Evolutionary conservation across 371 early-diverging fungal genomes (phyloP), one percentile per base, ranked within the genome.

Genomic region (Rhizopus arrhizus): DNA sequence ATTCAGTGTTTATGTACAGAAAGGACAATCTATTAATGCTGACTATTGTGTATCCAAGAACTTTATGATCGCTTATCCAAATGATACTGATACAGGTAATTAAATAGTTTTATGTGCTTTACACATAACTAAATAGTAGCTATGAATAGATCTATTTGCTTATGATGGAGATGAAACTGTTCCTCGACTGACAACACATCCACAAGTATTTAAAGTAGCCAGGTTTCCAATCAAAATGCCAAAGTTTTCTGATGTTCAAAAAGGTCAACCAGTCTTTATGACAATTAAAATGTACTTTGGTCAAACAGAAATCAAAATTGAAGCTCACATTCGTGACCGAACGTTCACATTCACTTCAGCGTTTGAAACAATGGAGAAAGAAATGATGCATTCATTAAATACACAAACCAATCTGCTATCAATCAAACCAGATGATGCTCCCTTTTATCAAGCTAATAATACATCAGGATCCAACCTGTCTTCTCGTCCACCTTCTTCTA

Each of bases 41-140:
- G 81, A 85, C 59, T 81, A 85, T 51, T 82, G 82, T 50, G 80
- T 85, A 29, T 82, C 82, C 64, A 85, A 83, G 70, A 85, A 85
- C 68, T 85, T 83, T 52, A 79, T 85, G 62, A 85, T 80, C 59
- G 75, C 77, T 15, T 80, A 80, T 67, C 80, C 80, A 7, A 80
- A 80, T 34, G 80, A 80, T 42, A 80, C 80, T n/a, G 80, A 80
- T 55, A 73, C 80, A 59, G 80, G 80, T 77, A 69, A 58, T 54
- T 53, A 32, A 22, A 35, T 22, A 13, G 0, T 28, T n/a, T 47
- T 16, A 12, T 28, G 15, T 22, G 40, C 15, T 12, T 41, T 41
- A 11, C 31, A 40, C 16, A 11, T 16, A 2, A 11, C 12, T 41
- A 41, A 28, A 36, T 11, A 6, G 35, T 15, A 51, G 15, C 9